Percentiles rank a stretch among this genome's conserved stretches.
These are phyloP conservation scores for Leptosphaerulina australis DNA, from an alignment of 2,329 filamentous ascomycete species.

Conservation along the genomic window DNA sequence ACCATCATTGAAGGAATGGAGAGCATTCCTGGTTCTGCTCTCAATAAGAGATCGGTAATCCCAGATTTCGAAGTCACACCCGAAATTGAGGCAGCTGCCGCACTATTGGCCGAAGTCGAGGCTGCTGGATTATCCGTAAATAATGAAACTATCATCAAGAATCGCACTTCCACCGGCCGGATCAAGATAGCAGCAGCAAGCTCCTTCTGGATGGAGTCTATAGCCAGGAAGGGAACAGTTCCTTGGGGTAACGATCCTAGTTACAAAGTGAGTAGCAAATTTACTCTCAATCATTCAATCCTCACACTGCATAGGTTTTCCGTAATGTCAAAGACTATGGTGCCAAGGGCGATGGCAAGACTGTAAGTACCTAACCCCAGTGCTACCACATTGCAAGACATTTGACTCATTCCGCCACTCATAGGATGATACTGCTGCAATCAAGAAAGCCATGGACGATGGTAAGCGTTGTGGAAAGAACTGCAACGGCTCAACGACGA, in stretches of 20 bases:
- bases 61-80: too few relatives aligned
- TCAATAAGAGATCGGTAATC: too few relatives aligned
- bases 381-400: too few relatives aligned
- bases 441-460: slow-evolving; percentile 79
- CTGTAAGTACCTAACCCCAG: not conserved
- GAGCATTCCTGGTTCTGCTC: not conserved
- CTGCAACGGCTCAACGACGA: slow-evolving; percentile 48
- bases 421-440: slow-evolving; percentile 57
- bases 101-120: too few relatives aligned
- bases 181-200: too few relatives aligned
- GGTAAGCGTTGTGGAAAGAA: slow-evolving; percentile 76
- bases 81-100: too few relatives aligned
- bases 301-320: not conserved
- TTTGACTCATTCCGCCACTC: too few relatives aligned
- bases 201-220: not conserved
- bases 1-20: not conserved
- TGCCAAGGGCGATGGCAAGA: slow-evolving; percentile 16
- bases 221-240: not conserved
- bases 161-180: too few relatives aligned
- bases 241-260: not conserved
- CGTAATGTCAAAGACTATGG: slow-evolving; percentile 46
- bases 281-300: not conserved
- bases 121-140: too few relatives aligned
- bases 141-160: too few relatives aligned
- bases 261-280: not conserved